Percentiles rank a stretch among this genome's conserved stretches.
Evolutionary conservation across 2,329 filamentous ascomycete species (phyloP).

Genomic region (Sporothrix pseudoabietina): DNA sequence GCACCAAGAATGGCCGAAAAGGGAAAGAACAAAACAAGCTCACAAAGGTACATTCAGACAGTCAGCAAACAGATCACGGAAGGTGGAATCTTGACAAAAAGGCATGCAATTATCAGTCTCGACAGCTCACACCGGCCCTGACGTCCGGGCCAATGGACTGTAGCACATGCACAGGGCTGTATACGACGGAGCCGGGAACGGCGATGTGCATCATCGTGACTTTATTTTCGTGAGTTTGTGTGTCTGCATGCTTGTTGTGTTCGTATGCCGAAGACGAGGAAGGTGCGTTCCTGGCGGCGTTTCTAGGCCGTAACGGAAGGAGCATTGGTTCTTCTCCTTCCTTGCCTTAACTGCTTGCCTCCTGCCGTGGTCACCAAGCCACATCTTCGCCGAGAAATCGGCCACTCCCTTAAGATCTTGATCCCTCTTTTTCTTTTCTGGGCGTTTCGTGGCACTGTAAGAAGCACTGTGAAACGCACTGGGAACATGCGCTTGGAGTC

Average conservation of each 20-base stretch:
- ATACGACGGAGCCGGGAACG: slow-evolving; percentile 19
- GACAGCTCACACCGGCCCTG: not conserved
- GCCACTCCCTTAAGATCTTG: not conserved
- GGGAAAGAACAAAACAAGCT: slow-evolving; percentile 21
- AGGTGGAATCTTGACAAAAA: not conserved
- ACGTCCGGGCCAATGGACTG: slow-evolving; percentile 16
- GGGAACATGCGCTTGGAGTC: not conserved
- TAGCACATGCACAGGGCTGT: slow-evolving; percentile 21
- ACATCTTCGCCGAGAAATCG: not conserved
- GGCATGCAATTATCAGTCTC: not conserved
- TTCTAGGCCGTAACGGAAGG: slow-evolving; percentile 18
- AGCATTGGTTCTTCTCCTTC: not conserved
- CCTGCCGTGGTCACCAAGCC: not conserved
- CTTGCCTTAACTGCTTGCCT: not conserved
- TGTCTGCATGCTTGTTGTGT: not conserved
- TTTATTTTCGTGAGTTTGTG: not conserved
- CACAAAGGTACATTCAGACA: not conserved
- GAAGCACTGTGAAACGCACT: not conserved
- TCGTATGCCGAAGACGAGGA: not conserved
- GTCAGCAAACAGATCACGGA: not conserved
- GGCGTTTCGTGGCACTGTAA: not conserved
- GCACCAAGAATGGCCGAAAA: slow-evolving; percentile 5
- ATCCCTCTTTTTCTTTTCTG: not conserved
- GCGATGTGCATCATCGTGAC: slow-evolving; percentile 20
- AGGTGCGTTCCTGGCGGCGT: not conserved